These are phyloP conservation scores for Leavenworthia alabamica DNA, from an alignment of 345 rosid species.

Conservation along the genomic window DNA sequence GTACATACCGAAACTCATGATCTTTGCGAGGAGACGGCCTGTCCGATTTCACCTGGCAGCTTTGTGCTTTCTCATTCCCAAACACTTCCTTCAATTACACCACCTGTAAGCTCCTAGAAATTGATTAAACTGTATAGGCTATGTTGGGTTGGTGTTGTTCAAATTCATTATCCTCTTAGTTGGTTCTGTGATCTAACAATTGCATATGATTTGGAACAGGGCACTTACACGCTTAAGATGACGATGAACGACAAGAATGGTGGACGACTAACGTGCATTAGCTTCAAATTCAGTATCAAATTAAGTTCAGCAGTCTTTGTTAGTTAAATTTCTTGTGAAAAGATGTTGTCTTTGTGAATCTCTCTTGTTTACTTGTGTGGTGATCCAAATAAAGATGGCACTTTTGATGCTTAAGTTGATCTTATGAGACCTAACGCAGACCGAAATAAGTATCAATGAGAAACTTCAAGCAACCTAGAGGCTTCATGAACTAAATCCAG, in stretches of 20 bases:
- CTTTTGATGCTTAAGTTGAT: neutral
- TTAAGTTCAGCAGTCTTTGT: neutral
- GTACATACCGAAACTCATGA: constrained; percentile 51
- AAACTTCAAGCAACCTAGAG: constrained; percentile 19
- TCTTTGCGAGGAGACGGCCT: constrained; percentile 50
- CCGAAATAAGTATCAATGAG: neutral
- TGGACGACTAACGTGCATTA: constrained; percentile 49
- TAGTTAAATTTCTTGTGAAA: constrained; percentile 12
- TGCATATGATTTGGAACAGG: constrained; percentile 35
- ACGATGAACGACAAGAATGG: constrained; percentile 37
- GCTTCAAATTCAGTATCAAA: constrained; percentile 39
- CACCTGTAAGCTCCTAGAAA: constrained; percentile 41
- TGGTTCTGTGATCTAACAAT: neutral
- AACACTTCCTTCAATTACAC: constrained; percentile 47
- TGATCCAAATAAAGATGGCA: constrained; percentile 15
- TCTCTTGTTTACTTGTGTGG: neutral
- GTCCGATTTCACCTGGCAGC: constrained; percentile 47
- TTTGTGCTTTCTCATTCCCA: constrained; percentile 65
- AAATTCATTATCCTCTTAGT: neutral
- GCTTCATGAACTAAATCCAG: constrained; percentile 41
- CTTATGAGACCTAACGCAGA: neutral
- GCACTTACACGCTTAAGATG: constrained; percentile 52
- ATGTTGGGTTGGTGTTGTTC: neutral
- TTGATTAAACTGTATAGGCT: neutral
- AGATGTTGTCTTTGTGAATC: neutral